Base-by-base conservation (phyloP, 106 monocot genomes). In the Chionographis japonica region DNA sequence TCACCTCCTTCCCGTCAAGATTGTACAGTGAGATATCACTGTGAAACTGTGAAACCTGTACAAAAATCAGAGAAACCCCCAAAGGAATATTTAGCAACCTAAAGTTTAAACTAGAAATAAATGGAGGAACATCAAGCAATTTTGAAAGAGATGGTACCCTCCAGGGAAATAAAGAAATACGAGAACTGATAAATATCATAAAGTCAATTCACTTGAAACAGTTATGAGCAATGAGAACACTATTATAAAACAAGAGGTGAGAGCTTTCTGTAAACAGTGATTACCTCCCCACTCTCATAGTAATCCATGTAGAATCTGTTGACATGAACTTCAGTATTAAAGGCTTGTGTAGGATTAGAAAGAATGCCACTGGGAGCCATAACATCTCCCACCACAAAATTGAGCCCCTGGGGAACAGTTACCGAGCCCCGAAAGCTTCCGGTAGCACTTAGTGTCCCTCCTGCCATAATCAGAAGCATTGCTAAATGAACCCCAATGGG, bases 261-360 rank as follows among this genome's bases (percentile, higher is more conserved):
- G 27, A 52, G 56, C 18, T 36, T 68, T 56, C 6, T 58, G 40
- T 53, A 63, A 27, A 52, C 4, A 63, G 55, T 12, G 53, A 55
- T 65, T 88, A 91, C 92, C 87, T 92, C 92, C 2, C 97, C 97
- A 60, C 92, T 97, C 8, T 92, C 97, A 77, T 97, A 92, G 56
- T 97, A 92, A 12, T 97, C 83, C 92, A 97, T 97, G 37, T 67
- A 97, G 75, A 97, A 97, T 76, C 68, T 88, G 74, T 97, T 97
- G 55, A 97, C 85, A 75, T 97, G 97, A 63, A 97, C 97, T 78
- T 89, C 92, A 17, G 97, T 92, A 51, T 85, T 80, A 50, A 97
- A 92, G 61, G 68, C 50, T 56, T 89, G 27, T 42, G 70, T 40
- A 35, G 92, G 81, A 69, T 27, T 70, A 35, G 95, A 86, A 75